Conservation (phyloP, 2,329 filamentous ascomycete species). For the Fonsecaea erecta region DNA sequence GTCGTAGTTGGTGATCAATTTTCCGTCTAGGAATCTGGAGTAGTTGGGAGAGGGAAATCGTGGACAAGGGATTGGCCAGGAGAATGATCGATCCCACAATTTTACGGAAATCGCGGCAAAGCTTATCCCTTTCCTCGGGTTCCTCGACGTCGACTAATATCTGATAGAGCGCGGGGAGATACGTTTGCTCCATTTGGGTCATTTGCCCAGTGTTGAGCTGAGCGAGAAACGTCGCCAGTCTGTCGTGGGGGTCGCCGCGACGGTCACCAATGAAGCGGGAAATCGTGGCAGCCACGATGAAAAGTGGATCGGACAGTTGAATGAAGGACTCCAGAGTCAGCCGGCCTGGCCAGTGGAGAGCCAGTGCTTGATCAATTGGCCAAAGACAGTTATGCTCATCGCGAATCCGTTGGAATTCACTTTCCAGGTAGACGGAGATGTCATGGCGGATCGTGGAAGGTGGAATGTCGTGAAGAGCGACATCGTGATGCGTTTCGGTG, state of each 20-base stretch:
- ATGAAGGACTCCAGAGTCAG: constrained; percentile 38
- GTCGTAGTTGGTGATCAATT: background rate
- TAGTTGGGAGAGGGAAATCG: background rate
- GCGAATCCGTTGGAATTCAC: constrained; percentile 14
- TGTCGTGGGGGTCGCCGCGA: background rate
- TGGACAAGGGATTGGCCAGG: constrained; percentile 24
- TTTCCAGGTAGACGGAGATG: constrained; percentile 10
- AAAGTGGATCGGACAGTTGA: constrained; percentile 40
- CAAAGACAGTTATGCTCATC: constrained; percentile 14
- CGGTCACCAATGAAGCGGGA: constrained; percentile 39
- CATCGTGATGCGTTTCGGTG: constrained; percentile 32
- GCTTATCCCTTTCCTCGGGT: constrained; percentile 7
- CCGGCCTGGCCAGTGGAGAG: constrained; percentile 34
- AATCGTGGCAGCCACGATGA: constrained; percentile 40
- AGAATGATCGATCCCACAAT: constrained; percentile 23
- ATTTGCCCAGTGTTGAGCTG: background rate
- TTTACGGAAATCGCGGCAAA: constrained; percentile 18
- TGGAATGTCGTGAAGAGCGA: constrained; percentile 39
- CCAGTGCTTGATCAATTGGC: constrained; percentile 23
- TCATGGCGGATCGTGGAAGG: constrained; percentile 34
- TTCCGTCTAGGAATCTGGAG: background rate
- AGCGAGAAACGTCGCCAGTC: background rate
- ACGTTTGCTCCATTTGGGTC: constrained; percentile 20
- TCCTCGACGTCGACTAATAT: background rate
- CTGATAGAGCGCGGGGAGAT: constrained; percentile 21